Conservation (phyloP, 805 yeast species). For the Schwanniomyces pseudopolymorphus region DNA sequence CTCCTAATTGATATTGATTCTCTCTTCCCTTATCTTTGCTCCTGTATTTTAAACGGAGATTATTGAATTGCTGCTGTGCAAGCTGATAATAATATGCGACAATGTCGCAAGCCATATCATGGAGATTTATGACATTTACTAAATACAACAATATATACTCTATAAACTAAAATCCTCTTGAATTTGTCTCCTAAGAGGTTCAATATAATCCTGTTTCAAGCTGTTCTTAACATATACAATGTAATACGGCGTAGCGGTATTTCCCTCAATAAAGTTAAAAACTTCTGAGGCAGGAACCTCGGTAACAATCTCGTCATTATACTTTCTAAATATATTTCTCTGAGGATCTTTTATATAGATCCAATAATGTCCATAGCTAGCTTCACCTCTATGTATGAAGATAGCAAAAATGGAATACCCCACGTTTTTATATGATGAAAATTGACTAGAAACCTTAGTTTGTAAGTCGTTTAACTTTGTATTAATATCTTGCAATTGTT, state of each 20-base stretch:
- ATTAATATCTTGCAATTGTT: slow-evolving; percentile 44
- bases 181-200: slow-evolving; percentile 57
- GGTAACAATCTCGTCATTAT: slow-evolving; percentile 93
- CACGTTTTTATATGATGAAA: slow-evolving; percentile 54
- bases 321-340: slow-evolving; percentile 72
- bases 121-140: neutral
- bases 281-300: slow-evolving; percentile 69
- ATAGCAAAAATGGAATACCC: slow-evolving; percentile 88
- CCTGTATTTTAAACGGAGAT: neutral
- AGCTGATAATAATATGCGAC: neutral
- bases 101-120: neutral
- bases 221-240: slow-evolving; percentile 78
- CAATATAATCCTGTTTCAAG: slow-evolving; percentile 49
- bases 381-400: slow-evolving; percentile 94
- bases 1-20: neutral
- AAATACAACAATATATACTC: too few relatives aligned
- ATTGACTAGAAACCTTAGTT: slow-evolving; percentile 55
- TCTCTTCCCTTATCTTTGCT: neutral
- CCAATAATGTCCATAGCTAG: slow-evolving; percentile 97
- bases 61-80: neutral
- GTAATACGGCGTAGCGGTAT: slow-evolving; percentile 93
- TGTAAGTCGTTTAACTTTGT: slow-evolving; percentile 45
- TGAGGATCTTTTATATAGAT: slow-evolving; percentile 80
- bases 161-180: neutral
- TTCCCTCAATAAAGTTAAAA: slow-evolving; percentile 61